Base-by-base conservation (phyloP, 257 asterid species). In the Echium plantagineum region DNA sequence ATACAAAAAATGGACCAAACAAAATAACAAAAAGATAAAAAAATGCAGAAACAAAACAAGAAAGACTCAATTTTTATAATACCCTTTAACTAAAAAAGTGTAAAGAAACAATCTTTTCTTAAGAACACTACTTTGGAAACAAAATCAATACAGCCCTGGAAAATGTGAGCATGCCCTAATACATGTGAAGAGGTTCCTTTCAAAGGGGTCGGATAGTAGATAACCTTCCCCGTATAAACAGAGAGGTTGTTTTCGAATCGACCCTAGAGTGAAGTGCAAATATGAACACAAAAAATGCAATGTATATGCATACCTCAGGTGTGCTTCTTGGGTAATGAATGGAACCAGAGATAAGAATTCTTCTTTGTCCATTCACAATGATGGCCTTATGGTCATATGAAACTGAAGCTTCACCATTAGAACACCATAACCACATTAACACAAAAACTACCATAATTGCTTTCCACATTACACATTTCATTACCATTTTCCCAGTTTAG, bases 261-360 rank as follows among this genome's bases (percentile, higher is more conserved):
- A 24, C 3, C 26, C 26, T 1, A 24, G 26, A 24, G 26, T 24
- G 26, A 24, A 24, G 1, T 24, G 26, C 26, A 24, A 28, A 52
- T 20, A n/a, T n/a, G 56, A 21, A 53, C 49, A 42, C 10, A 42
- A 42, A 42, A 42, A 42, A 10, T 28, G 49, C 49, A 10, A 42
- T 42, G 48, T 42, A 10, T 42, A 42, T 42, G 15, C 12, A 19
- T 74, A 83, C 87, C 84, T 81, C 77, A 48, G 85, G 85, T 15
- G 88, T 79, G 74, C 86, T 79, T 81, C 86, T 79, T 57, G 86
- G 93, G 20, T 79, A 79, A 60, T 82, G 86, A 70, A 85, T 76
- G 3, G 90, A 85, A 16, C 87, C 90, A 67, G 87, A 85, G 62
- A 82, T 69, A 16, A 85, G 80, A 69, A 85, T 78, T 63, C 58